Evolutionary conservation across 768 basidiomycete genomes (phyloP).

Genomic region (Tremella mesenterica): DNA sequence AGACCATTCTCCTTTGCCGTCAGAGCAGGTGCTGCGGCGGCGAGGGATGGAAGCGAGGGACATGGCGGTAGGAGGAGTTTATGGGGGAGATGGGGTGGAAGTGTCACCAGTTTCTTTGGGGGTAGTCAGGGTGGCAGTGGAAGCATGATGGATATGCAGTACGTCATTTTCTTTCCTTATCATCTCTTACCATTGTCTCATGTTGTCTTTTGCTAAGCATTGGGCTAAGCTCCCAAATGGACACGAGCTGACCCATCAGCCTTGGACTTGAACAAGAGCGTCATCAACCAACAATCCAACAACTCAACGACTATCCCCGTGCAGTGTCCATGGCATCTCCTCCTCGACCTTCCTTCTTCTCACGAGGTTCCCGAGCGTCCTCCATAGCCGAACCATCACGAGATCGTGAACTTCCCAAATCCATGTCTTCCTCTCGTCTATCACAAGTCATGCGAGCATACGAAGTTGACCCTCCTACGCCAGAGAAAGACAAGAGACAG

Average conservation of each 20-base stretch:
- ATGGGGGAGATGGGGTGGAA: slow-evolving; percentile 41
- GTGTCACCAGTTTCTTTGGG: slow-evolving; percentile 44
- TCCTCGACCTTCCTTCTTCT: slow-evolving; percentile 39
- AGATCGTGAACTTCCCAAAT: slow-evolving; percentile 1
- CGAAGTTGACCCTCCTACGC: slow-evolving; percentile 11
- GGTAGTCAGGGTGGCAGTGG: slow-evolving; percentile 45
- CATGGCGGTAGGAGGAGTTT: slow-evolving; percentile 35
- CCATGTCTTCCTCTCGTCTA: slow-evolving; percentile 17
- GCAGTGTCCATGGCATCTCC: slow-evolving; percentile 41
- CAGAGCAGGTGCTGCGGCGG: slow-evolving; percentile 35
- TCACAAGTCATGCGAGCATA: slow-evolving; percentile 18
- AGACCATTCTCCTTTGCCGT: slow-evolving; percentile 46
- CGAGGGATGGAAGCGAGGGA: slow-evolving; percentile 25
- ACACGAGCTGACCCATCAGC: slow-evolving; percentile 16
- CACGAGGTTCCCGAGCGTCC: slow-evolving; percentile 26
- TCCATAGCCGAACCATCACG: slow-evolving; percentile 10
- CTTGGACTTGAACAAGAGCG: slow-evolving; percentile 43
- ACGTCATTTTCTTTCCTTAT: slow-evolving; percentile 22
- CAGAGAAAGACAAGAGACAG: slow-evolving; percentile 11
- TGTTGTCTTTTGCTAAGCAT: background rate
- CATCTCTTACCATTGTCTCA: too few relatives aligned
- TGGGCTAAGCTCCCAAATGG: slow-evolving; percentile 1
- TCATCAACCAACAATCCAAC: slow-evolving; percentile 15
- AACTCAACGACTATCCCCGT: slow-evolving; percentile 31
- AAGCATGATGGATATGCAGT: slow-evolving; percentile 48